These are phyloP conservation scores for Candida nitratophila DNA, from an alignment of 805 yeast genomes.

Conservation along the genomic window DNA sequence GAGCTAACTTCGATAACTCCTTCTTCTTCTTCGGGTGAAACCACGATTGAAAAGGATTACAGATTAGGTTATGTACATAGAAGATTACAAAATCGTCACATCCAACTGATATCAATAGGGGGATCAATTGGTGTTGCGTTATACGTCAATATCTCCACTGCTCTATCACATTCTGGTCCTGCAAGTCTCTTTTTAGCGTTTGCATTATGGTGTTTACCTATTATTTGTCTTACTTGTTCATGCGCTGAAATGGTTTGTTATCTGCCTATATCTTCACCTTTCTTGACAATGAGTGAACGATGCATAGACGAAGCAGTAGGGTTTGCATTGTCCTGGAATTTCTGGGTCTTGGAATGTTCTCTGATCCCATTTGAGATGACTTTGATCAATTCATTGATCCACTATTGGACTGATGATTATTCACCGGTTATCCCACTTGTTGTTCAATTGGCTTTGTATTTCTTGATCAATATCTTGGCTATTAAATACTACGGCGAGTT, in stretches of 20 bases:
- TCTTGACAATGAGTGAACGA: conserved; percentile 24
- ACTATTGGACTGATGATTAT: conserved; percentile 69
- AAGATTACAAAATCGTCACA: conserved; percentile 22
- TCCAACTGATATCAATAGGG: conserved; percentile 28
- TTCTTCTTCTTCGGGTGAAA: no score
- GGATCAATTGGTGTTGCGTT: conserved; percentile 28
- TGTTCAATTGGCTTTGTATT: conserved; percentile 54
- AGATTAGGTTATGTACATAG: conserved; percentile 17
- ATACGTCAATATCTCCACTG: conserved; percentile 24
- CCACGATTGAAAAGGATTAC: neutral
- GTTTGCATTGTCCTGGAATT: conserved; percentile 22
- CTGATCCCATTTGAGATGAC: conserved; percentile 39
- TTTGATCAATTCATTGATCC: conserved; percentile 53
- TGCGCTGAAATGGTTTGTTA: conserved; percentile 28
- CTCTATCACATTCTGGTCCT: conserved; percentile 22
- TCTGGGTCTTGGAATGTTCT: conserved; percentile 32
- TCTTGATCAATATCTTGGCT: conserved; percentile 58
- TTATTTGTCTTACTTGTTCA: conserved; percentile 22
- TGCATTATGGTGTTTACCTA: conserved; percentile 20
- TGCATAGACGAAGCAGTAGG: conserved; percentile 26
- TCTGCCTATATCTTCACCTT: conserved; percentile 25
- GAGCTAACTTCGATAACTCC: no score
- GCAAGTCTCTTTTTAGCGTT: conserved; percentile 20
- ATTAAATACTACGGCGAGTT: conserved; percentile 54
- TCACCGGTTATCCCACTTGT: conserved; percentile 60